phyloP scores from a whole-genome alignment of 176 grass and related monocot species.

The maize (Zea mays) region DNA sequence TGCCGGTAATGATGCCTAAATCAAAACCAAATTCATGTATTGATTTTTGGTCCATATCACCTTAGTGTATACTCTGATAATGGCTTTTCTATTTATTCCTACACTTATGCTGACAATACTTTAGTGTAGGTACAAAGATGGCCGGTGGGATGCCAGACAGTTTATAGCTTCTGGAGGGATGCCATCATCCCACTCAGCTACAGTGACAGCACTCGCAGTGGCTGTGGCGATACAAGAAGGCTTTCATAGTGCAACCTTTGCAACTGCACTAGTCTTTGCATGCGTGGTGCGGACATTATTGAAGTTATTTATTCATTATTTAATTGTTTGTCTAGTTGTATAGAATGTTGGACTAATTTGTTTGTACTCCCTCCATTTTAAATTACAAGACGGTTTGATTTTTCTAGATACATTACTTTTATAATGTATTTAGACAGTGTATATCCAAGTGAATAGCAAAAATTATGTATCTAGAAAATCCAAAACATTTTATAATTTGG shows the following conservation, averaged over 20 bases:
- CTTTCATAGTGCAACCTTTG: constrained; percentile 66
- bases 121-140: constrained; percentile 80
- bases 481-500: too few relatives aligned
- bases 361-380: neutral
- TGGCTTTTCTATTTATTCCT: neutral
- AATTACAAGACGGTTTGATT: too few relatives aligned
- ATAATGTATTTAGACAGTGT: too few relatives aligned
- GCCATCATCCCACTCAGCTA: constrained; percentile 97
- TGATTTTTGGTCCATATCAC: neutral
- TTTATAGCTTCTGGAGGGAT: constrained; percentile 94
- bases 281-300: constrained; percentile 56
- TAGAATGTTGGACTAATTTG: neutral
- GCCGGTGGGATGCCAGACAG: constrained; percentile 80
- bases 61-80: neutral
- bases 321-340: constrained; percentile 21
- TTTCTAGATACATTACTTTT: too few relatives aligned
- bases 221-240: constrained; percentile 87
- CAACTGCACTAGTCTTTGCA: constrained; percentile 74
- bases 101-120: neutral
- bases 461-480: too few relatives aligned
- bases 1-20: neutral
- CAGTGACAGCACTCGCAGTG: constrained; percentile 82
- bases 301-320: constrained; percentile 8
- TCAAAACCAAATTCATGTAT: neutral
- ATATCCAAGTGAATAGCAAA: too few relatives aligned